phyloP scores from a whole-genome alignment of 768 basidiomycete species.

The Russula sp. region DNA sequence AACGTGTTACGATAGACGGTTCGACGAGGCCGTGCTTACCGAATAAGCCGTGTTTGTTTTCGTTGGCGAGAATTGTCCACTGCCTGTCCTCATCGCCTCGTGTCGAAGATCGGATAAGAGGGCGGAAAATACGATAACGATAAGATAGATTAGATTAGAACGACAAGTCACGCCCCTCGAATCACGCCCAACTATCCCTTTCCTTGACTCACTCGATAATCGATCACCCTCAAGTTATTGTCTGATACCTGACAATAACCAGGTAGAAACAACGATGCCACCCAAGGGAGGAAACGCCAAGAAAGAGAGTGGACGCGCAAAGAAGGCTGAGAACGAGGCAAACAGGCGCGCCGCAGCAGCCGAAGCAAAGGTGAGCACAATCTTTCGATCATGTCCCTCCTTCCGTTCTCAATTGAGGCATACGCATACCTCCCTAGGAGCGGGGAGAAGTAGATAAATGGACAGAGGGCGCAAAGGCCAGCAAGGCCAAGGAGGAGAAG shows the following conservation, averaged over 20 bases:
- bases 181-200: background rate
- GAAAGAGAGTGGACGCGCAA: conserved; percentile 86
- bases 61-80: background rate
- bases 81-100: background rate
- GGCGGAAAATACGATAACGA: background rate
- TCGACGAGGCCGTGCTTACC: background rate
- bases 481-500: conserved; percentile 68
- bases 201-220: background rate
- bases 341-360: conserved; percentile 68
- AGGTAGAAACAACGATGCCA: conserved; percentile 50
- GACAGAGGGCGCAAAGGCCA: conserved; percentile 62
- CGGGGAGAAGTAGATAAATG: conserved; percentile 66
- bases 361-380: conserved; percentile 52
- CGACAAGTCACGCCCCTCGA: background rate
- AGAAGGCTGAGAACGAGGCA: conserved; percentile 87
- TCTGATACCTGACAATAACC: no score
- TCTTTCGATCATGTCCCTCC: conserved; percentile 12
- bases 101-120: background rate
- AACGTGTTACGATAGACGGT: background rate
- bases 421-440: conserved; percentile 49
- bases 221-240: background rate
- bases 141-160: conserved; percentile 28
- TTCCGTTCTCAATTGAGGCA: background rate
- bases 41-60: no score
- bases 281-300: conserved; percentile 89